phyloP scores from a whole-genome alignment of 495 filamentous ascomycete species.

The Neurospora sp. region DNA sequence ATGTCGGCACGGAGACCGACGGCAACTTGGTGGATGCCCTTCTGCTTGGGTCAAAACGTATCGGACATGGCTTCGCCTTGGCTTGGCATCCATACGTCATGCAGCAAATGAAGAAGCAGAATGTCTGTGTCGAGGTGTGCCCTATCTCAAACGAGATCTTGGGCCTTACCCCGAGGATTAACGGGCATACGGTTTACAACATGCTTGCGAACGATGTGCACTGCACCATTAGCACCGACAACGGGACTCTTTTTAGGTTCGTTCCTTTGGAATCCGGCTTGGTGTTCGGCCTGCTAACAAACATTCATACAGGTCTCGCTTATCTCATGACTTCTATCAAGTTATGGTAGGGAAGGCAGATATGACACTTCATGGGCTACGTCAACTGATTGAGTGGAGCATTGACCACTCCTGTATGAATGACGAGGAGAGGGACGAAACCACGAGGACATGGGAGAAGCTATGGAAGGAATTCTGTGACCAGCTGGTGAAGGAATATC shows the following conservation, averaged over 20 bases:
- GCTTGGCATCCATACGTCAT: conserved; percentile 79
- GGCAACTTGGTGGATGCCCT: conserved; percentile 85
- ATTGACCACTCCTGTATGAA: conserved; percentile 43
- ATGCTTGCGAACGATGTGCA: conserved; percentile 42
- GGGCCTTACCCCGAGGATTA: conserved; percentile 36
- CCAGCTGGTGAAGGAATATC: conserved; percentile 20
- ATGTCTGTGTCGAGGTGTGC: conserved; percentile 79
- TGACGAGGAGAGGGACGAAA: conserved; percentile 17
- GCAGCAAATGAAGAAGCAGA: conserved; percentile 68
- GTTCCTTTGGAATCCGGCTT: background rate
- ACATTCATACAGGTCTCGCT: conserved; percentile 31
- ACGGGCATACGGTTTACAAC: conserved; percentile 39
- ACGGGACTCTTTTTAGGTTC: conserved; percentile 44
- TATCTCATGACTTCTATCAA: conserved; percentile 50
- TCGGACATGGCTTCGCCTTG: conserved; percentile 87
- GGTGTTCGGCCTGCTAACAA: background rate
- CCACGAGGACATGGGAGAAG: conserved; percentile 30
- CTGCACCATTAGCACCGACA: conserved; percentile 46
- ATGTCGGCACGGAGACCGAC: conserved; percentile 66
- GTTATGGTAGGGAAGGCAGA: conserved; percentile 40
- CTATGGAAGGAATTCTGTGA: conserved; percentile 37
- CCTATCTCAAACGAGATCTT: conserved; percentile 82
- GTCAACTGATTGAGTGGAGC: conserved; percentile 45
- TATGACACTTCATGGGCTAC: conserved; percentile 43
- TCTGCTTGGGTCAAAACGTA: conserved; percentile 69